Evolutionary conservation across 164 flowering plant genomes (phyloP).

Genomic region (Dillenia suffruticosa): DNA sequence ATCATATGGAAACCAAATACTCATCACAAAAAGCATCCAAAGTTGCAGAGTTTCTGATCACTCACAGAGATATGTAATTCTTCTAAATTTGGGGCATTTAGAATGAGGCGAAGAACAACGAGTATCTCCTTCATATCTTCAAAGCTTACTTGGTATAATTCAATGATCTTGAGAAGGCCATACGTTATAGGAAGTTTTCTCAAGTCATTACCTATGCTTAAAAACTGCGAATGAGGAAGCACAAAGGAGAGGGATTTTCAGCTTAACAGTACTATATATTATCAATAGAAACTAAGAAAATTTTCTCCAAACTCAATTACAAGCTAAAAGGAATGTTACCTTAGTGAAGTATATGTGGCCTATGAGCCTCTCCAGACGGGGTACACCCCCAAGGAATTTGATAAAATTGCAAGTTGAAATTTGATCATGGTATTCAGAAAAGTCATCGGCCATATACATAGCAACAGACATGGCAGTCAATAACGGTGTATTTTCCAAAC

Average conservation of each 20-base stretch:
- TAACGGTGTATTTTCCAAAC: constrained; percentile 47
- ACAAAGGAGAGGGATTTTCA: neutral
- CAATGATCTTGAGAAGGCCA: constrained; percentile 38
- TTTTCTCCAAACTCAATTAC: neutral
- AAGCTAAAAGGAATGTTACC: constrained; percentile 30
- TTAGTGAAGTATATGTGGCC: constrained; percentile 63
- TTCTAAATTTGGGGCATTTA: constrained; percentile 43
- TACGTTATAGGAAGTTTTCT: constrained; percentile 27
- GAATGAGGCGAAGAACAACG: constrained; percentile 55
- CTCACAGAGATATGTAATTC: constrained; percentile 62
- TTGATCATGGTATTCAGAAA: constrained; percentile 43
- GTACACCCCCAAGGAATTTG: constrained; percentile 57
- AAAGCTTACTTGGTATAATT: constrained; percentile 59
- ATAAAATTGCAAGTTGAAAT: constrained; percentile 41
- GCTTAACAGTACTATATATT: neutral
- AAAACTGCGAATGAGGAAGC: constrained; percentile 31
- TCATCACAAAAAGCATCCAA: neutral
- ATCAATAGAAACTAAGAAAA: too few relatives aligned
- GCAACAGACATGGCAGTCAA: constrained; percentile 38
- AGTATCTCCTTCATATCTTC: constrained; percentile 62
- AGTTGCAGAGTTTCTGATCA: neutral
- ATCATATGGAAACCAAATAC: neutral
- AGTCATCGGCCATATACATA: constrained; percentile 52
- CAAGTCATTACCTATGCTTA: constrained; percentile 52
- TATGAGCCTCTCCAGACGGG: constrained; percentile 50